Evolutionary conservation across 2,329 filamentous ascomycete genomes (phyloP), one percentile per base, ranked within the genome.

Genomic region (Coniochaeta pulveracea): DNA sequence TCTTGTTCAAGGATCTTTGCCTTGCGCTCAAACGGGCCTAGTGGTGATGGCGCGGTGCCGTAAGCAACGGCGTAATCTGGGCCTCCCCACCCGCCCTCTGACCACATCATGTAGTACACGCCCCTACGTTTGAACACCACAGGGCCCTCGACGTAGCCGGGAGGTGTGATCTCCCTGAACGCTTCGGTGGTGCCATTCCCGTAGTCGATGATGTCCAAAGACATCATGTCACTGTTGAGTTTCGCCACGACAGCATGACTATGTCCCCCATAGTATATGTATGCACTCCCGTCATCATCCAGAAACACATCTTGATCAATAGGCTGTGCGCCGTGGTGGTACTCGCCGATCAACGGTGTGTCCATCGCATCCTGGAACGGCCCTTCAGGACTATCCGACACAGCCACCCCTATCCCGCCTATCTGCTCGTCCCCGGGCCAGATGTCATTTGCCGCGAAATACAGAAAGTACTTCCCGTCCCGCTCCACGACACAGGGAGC

Each of bases 391-490:
- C 36, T 47, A 10, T 50, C 47, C 1, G 59, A 51, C 4, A 52
- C 48, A 0, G 52, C 60, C 1, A 63, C 60, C 3, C 60, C 60
- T 11, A 64, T 61, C 4, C 60, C 60, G 5, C 56, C 58, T 2
- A 60, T 46, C 10, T 43, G 30, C 14, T 19, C 27, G 24, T 51
- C 47, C 16, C 45, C 46, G 26, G 48, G 46, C 17, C 58, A 57
- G 27, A 63, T 59, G 34, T 67, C 64, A 24, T 66, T 67, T 22
- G 63, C 64, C 26, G 53, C 60, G 40, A 67, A 69, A 46, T 69
- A 69, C 34, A 69, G 51, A 41, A 60, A 67, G 44, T 66, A 68
- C 25, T 55, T 59, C 9, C 58, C 60, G 38, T 63, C 52, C 21
- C 61, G 54, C 10, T 41, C 41, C 22, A 62, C 52, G 10, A 64